These are phyloP conservation scores for Sphaerulina populicola DNA, from an alignment of 2,329 filamentous ascomycete genomes.

Conservation along the genomic window DNA sequence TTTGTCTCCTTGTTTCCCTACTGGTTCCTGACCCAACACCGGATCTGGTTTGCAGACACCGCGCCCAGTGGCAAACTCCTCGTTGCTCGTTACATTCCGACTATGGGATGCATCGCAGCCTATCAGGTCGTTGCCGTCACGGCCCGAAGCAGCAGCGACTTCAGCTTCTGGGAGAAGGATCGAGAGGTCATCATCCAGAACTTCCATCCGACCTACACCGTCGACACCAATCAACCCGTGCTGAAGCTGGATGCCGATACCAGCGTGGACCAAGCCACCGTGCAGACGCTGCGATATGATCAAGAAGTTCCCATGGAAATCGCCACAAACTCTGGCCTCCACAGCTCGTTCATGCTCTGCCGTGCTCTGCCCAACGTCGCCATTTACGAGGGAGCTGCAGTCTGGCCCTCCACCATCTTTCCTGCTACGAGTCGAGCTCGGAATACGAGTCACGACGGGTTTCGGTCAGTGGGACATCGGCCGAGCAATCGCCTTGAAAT, in stretches of 20 bases:
- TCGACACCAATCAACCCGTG: constrained; percentile 69
- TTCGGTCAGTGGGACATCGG: constrained; percentile 39
- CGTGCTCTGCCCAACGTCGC: constrained; percentile 41
- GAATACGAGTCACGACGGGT: constrained; percentile 41
- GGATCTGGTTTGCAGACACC: constrained; percentile 77
- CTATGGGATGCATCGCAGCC: constrained; percentile 67
- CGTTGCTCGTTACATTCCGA: constrained; percentile 65
- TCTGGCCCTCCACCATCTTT: constrained; percentile 70
- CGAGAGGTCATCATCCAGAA: constrained; percentile 32
- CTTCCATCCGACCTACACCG: constrained; percentile 52
- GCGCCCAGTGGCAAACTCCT: constrained; percentile 67
- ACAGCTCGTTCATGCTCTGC: constrained; percentile 61
- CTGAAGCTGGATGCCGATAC: constrained; percentile 35
- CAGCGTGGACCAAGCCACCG: constrained; percentile 18
- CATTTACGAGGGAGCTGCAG: constrained; percentile 29
- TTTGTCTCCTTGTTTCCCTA: constrained; percentile 66
- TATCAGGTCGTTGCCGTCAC: constrained; percentile 68
- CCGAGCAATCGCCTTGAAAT: constrained; percentile 51
- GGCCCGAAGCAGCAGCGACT: constrained; percentile 47
- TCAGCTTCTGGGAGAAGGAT: constrained; percentile 58
- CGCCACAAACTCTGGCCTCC: constrained; percentile 41
- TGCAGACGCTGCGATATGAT: constrained; percentile 33
- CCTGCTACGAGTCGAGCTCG: constrained; percentile 54
- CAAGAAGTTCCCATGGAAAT: constrained; percentile 47
- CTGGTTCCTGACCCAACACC: constrained; percentile 75